phyloP scores from a whole-genome alignment of 345 rosid species.

The Punica granatum region DNA sequence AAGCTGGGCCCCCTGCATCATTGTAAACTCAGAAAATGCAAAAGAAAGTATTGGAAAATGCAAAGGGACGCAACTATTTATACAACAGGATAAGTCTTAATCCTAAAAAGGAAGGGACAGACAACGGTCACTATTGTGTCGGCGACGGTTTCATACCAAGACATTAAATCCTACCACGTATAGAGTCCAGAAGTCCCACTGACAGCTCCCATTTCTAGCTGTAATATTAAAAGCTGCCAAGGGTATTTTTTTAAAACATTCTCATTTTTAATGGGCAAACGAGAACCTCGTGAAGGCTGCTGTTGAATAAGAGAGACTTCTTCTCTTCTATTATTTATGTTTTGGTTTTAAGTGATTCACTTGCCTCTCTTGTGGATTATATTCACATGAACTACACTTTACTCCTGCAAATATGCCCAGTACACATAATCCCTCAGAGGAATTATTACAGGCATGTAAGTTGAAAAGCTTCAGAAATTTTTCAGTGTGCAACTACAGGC shows the following conservation, averaged over 20 bases:
- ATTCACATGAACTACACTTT: neutral
- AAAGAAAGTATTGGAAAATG: neutral
- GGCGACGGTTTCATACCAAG: neutral
- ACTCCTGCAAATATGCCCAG: neutral
- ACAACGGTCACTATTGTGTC: neutral
- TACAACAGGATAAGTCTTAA: neutral
- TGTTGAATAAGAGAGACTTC: neutral
- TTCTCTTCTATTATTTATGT: neutral
- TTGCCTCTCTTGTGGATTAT: neutral
- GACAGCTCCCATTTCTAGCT: neutral
- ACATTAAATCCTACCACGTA: neutral
- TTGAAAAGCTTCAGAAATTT: neutral
- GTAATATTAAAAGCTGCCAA: neutral
- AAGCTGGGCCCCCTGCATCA: conserved; percentile 89
- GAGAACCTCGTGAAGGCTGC: neutral
- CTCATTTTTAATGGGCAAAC: neutral
- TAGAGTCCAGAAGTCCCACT: neutral
- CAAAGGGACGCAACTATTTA: neutral
- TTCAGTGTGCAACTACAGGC: neutral
- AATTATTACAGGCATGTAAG: neutral
- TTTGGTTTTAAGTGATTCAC: neutral
- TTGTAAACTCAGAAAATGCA: neutral
- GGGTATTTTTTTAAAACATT: neutral
- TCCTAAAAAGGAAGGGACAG: neutral
- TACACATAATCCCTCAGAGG: neutral